Base-by-base conservation (phyloP, 371 early-diverging fungal species). In the Capillidium heterosporum region DNA sequence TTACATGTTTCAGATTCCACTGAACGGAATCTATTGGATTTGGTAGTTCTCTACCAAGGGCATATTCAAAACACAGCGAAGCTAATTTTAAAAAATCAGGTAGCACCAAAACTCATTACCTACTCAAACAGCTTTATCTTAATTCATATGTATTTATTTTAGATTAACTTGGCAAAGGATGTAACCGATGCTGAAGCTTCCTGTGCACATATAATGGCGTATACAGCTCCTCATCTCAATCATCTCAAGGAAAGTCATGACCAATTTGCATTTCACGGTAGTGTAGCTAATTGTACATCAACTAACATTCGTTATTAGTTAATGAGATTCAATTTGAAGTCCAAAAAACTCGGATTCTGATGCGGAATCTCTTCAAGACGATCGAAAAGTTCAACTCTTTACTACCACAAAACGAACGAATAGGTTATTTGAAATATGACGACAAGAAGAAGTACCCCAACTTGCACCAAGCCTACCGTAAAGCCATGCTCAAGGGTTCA, bases 381-480 rank as follows among this genome's bases (percentile, higher is more conserved):
- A 40, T 53, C 39, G 53, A 53, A 39, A 53, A 53, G 39, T 19
- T 53, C 15, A 53, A 53, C 39, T 53, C 53, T 7, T 35, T 19
- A 21, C 26, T 53, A 5, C 17, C 35, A 10, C 32, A 29, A 40
- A 24, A 4, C 8, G 53, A 53, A 31, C 8, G 53, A 39, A 35
- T 53, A 15, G 53, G 53, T 24, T 53, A 53, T 40, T 27, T 53
- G 7, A 53, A 53, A 53, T 53, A 32, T 23, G 21, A 53, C 21
- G 13, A 11, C 15, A 13, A 53, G 26, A 23, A 31, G 2, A 15
- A 31, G 8, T 53, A 11, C 24, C 17, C n/a, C 8, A 53, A 31
- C 26, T 39, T 53, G 15, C 53, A 53, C 19, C 32, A 31, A 31
- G 26, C 21, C 19, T 53, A 53, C 26, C 31, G 53, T 19, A 53